Conservation (phyloP, 805 yeast genomes). For the Pichia heedii region DNA sequence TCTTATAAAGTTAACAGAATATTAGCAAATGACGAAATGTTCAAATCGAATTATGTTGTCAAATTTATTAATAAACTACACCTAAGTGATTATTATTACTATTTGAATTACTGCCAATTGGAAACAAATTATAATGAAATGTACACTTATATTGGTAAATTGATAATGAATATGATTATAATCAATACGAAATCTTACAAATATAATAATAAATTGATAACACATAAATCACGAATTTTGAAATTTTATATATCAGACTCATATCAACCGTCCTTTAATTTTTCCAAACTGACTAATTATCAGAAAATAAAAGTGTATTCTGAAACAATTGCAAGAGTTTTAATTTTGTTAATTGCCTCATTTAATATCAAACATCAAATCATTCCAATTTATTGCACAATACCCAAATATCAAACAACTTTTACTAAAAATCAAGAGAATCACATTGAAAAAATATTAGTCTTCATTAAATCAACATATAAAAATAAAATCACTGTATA, state of each 20-base stretch:
- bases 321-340: neutral
- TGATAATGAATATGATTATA: neutral
- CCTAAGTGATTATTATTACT: neutral
- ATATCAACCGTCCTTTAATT: neutral
- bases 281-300: neutral
- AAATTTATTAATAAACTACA: slow-evolving; percentile 1
- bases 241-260: slow-evolving; percentile 4
- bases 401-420: neutral
- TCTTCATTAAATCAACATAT: neutral
- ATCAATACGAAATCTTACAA: neutral
- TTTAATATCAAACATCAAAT: neutral
- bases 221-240: neutral
- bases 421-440: neutral
- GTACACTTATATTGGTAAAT: neutral
- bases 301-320: slow-evolving; percentile 1
- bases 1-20: neutral
- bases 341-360: slow-evolving; percentile 1
- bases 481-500: neutral
- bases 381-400: neutral
- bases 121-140: neutral
- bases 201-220: neutral
- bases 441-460: neutral
- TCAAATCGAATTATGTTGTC: neutral
- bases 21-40: slow-evolving; percentile 6
- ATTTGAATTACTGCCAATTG: slow-evolving; percentile 1